Evolutionary conservation across 768 basidiomycete species (phyloP).

Genomic region (Pulveroboletus ravenelii): DNA sequence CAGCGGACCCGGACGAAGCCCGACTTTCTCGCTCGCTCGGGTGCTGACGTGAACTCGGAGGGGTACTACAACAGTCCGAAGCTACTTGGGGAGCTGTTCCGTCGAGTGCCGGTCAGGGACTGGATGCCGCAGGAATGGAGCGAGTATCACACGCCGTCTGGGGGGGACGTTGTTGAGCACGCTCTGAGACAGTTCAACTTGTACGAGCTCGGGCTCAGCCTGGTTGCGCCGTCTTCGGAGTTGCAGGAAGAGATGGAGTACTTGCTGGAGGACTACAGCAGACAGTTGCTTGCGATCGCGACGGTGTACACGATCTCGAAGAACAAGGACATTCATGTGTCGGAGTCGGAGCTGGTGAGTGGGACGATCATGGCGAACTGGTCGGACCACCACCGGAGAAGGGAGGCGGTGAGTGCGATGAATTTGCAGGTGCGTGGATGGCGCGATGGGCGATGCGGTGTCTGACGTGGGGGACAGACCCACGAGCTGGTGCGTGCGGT

Average conservation of each 20-base stretch:
- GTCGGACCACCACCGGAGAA: slow-evolving; percentile 38
- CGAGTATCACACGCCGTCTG: slow-evolving; percentile 18
- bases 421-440: slow-evolving; percentile 37
- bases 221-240: slow-evolving; percentile 22
- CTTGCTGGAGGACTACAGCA: slow-evolving; percentile 34
- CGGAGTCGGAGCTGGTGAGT: slow-evolving; percentile 42
- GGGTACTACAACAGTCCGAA: slow-evolving; percentile 39
- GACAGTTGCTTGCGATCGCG: slow-evolving; percentile 33
- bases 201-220: slow-evolving; percentile 30
- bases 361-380: slow-evolving; percentile 44
- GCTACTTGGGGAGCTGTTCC: slow-evolving; percentile 42
- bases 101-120: slow-evolving; percentile 37
- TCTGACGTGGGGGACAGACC: slow-evolving; percentile 29
- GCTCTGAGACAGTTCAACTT: slow-evolving; percentile 26
- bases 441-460: neutral
- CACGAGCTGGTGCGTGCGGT: slow-evolving; percentile 36
- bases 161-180: slow-evolving; percentile 22
- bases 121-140: slow-evolving; percentile 28
- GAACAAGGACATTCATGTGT: slow-evolving; percentile 31
- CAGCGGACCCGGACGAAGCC: slow-evolving; percentile 27
- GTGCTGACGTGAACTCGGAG: slow-evolving; percentile 20
- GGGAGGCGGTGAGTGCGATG: slow-evolving; percentile 39
- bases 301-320: slow-evolving; percentile 35
- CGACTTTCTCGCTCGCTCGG: slow-evolving; percentile 44
- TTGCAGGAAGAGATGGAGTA: slow-evolving; percentile 36